Evolutionary conservation across 495 filamentous ascomycete genomes (phyloP), one percentile per base, ranked within the genome.

Genomic region (Pyronema domesticum): DNA sequence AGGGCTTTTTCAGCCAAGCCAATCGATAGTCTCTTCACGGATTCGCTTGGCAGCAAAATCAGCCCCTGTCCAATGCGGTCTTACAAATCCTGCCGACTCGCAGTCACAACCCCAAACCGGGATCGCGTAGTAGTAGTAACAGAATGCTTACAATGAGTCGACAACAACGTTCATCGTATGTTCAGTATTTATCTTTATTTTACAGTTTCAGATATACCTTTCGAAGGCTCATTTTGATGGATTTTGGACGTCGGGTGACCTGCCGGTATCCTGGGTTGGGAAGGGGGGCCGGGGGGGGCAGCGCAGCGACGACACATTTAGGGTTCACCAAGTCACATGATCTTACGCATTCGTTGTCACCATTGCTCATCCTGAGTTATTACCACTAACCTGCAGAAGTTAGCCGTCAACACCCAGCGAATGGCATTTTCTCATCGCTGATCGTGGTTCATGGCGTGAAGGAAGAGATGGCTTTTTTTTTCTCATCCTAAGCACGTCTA

Each of bases 1-100:
- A 58, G 58, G 60, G 60, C 51, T 62, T 42, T 13, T 13, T 42
- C 39, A 17, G 39, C 39, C 39, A 42, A 42, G 39, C 39, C 39
- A 42, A 42, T 42, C 15, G 39, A 42, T 42, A 42, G 15, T 13
- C 39, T 13, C 6, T 17, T 42, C 39, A 42, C 39, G 15, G 39
- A 13, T 42, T 7, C 11, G 39, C 39, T 42, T 13, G 39, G 39
- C 39, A 42, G 39, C 23, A 30, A 30, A 42, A 13, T 13, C 39
- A 7, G 11, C 15, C 15, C 15, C 15, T 42, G 11, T 13, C 6
- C 39, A 42, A 17, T 13, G 15, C 15, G 11, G 11, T 13, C 39
- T 42, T 42, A 42, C 39, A 42, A 42, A 42, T 42, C 1, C 11
- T 3, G 6, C 11, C 11, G 15, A 42, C 2, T 42, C 39, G 39